Evolutionary conservation across 257 asterid species (phyloP).

Genomic region (Solanum sejunctum): DNA sequence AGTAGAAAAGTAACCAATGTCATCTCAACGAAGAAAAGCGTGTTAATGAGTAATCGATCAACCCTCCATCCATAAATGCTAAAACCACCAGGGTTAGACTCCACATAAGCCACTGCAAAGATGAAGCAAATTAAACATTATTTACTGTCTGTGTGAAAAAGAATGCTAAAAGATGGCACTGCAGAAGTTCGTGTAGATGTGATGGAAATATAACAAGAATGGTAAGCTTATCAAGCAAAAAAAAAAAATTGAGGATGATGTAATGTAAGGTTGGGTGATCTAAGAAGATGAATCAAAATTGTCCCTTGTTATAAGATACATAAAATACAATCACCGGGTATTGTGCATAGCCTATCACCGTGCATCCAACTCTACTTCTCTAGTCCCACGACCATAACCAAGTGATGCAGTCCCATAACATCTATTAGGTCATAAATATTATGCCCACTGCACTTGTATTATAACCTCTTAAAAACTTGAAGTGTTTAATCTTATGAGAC

Average conservation of each 20-base stretch:
- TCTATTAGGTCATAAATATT: not conserved
- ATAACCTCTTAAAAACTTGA: not conserved
- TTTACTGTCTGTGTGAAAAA: not conserved
- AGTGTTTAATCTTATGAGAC: not conserved
- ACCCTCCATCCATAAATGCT: constrained; percentile 73
- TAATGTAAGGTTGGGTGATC: not conserved
- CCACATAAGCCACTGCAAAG: constrained; percentile 66
- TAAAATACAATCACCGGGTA: not conserved
- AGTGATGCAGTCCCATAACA: not conserved
- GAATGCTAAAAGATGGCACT: not conserved
- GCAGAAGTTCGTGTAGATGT: not conserved
- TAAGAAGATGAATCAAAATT: not conserved
- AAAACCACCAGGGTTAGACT: constrained; percentile 76
- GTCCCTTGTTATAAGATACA: not conserved
- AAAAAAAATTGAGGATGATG: not conserved
- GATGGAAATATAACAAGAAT: not conserved
- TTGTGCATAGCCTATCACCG: not conserved
- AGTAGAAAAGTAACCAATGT: constrained; percentile 74
- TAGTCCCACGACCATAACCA: not conserved
- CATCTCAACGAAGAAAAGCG: constrained; percentile 72
- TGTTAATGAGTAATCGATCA: constrained; percentile 61
- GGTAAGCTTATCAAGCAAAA: not conserved
- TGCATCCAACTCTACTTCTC: not conserved
- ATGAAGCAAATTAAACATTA: not conserved
- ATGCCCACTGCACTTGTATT: not conserved